Evolutionary conservation across 768 basidiomycete species (phyloP).

Genomic region (Dictyophora rubrovolvata): DNA sequence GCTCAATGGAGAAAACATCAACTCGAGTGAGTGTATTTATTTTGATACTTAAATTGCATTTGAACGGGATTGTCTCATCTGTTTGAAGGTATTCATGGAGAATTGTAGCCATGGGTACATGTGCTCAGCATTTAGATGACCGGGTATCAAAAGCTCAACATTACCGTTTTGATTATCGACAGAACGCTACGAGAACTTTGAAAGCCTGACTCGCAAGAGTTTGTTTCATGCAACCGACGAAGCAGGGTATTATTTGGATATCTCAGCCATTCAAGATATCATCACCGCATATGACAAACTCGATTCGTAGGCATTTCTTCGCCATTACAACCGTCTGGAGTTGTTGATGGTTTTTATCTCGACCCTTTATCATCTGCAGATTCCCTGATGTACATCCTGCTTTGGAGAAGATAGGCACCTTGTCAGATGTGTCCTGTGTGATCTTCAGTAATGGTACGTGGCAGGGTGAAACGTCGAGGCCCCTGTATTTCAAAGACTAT

Average conservation of each 20-base stretch:
- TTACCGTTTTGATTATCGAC: not conserved
- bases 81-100: conserved; percentile 21
- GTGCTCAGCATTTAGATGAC: not conserved
- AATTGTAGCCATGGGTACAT: conserved; percentile 17
- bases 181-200: conserved; percentile 21
- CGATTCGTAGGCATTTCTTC: conserved; percentile 12
- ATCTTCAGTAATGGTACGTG: conserved; percentile 22
- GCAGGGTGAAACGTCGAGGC: not conserved
- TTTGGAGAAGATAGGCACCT: conserved; percentile 11
- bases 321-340: not conserved
- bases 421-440: conserved; percentile 11
- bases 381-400: conserved; percentile 17
- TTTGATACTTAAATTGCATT: not conserved
- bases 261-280: conserved; percentile 7
- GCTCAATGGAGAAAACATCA: conserved; percentile 19
- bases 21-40: conserved; percentile 18
- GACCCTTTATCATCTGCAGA: conserved; percentile 5
- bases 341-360: not conserved
- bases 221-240: conserved; percentile 19
- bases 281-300: conserved; percentile 18
- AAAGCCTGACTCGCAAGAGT: conserved; percentile 16
- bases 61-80: too few species aligned
- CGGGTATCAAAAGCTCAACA: too few species aligned
- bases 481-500: not conserved
- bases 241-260: conserved; percentile 1